phyloP scores from a whole-genome alignment of 2,329 filamentous ascomycete genomes.

The Thyridium curvatum region DNA sequence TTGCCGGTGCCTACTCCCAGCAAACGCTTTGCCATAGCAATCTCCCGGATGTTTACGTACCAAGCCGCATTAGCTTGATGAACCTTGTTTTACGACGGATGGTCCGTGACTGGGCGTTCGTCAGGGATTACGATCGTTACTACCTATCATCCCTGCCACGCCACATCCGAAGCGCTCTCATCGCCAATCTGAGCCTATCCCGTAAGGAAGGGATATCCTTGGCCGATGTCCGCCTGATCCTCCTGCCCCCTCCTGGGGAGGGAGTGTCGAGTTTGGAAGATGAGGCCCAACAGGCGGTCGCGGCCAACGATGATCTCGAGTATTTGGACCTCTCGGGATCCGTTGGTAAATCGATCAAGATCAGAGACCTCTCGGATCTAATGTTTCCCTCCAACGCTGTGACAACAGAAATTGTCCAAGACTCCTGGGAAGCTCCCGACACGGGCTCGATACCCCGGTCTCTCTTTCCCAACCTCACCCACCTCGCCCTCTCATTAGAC shows the following conservation, averaged over 20 bases:
- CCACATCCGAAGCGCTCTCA: slow-evolving; percentile 42
- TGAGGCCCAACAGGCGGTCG: slow-evolving; percentile 12
- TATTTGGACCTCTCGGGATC: slow-evolving; percentile 49
- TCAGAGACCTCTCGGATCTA: slow-evolving; percentile 46
- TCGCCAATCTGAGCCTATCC: slow-evolving; percentile 41
- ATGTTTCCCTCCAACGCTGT: slow-evolving; percentile 32
- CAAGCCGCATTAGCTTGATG: slow-evolving; percentile 40
- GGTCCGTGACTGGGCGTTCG: slow-evolving; percentile 47
- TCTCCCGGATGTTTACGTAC: slow-evolving; percentile 39
- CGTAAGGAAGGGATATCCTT: slow-evolving; percentile 40
- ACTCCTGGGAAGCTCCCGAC: slow-evolving; percentile 47
- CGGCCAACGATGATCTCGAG: slow-evolving; percentile 37
- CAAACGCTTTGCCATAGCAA: not conserved
- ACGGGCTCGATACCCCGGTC: slow-evolving; percentile 21
- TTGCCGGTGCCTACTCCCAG: slow-evolving; percentile 9
- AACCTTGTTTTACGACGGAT: slow-evolving; percentile 44
- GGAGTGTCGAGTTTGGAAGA: slow-evolving; percentile 8
- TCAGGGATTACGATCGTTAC: slow-evolving; percentile 49
- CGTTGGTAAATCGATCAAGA: slow-evolving; percentile 40
- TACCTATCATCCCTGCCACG: slow-evolving; percentile 50
- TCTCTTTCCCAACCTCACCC: slow-evolving; percentile 51
- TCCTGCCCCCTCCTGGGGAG: slow-evolving; percentile 26
- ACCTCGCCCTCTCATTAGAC: slow-evolving; percentile 50
- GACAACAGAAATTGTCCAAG: slow-evolving; percentile 21
- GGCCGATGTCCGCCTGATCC: slow-evolving; percentile 41